Percentiles rank a stretch among this genome's conserved stretches.
Conservation (phyloP, 148 eudicot species). For the Rhododendron ovatum region DNA sequence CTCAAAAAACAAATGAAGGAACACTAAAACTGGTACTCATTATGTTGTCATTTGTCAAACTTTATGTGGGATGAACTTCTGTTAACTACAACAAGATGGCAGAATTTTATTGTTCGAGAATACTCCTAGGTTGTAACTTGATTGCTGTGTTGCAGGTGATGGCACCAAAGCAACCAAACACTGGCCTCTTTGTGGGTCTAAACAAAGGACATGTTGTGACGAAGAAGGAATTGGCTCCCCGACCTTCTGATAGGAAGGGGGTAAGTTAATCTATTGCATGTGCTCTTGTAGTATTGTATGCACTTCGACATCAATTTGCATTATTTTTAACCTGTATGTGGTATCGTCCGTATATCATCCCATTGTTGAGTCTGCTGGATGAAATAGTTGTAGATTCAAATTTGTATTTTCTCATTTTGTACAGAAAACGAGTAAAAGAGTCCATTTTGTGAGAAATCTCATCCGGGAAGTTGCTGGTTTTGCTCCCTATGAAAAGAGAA, state of each 20-base stretch:
- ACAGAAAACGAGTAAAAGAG: slow-evolving; percentile 37
- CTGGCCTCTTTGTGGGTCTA: slow-evolving; percentile 40
- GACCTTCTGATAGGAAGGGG: slow-evolving; percentile 44
- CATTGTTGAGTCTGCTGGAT: too few species aligned
- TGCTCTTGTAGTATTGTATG: not conserved
- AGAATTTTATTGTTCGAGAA: not conserved
- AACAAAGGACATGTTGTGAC: slow-evolving; percentile 44
- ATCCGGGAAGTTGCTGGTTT: slow-evolving; percentile 46
- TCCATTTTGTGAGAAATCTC: slow-evolving; percentile 30
- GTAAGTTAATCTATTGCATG: slow-evolving; percentile 9
- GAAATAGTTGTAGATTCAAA: not conserved
- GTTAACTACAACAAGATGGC: not conserved
- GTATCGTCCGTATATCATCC: not conserved
- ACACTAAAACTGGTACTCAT: not conserved
- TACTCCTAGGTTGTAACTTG: not conserved
- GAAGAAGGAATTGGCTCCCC: slow-evolving; percentile 37
- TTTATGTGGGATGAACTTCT: not conserved
- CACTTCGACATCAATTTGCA: not conserved
- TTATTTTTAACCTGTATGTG: not conserved
- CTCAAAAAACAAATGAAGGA: not conserved
- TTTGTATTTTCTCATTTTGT: not conserved
- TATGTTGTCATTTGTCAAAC: not conserved
- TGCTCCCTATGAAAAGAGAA: slow-evolving; percentile 48
- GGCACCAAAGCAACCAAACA: slow-evolving; percentile 37
- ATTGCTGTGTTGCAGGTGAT: slow-evolving; percentile 20